Conservation (phyloP, 169 alveolate genomes). For the Plasmodium blacklocki region DNA sequence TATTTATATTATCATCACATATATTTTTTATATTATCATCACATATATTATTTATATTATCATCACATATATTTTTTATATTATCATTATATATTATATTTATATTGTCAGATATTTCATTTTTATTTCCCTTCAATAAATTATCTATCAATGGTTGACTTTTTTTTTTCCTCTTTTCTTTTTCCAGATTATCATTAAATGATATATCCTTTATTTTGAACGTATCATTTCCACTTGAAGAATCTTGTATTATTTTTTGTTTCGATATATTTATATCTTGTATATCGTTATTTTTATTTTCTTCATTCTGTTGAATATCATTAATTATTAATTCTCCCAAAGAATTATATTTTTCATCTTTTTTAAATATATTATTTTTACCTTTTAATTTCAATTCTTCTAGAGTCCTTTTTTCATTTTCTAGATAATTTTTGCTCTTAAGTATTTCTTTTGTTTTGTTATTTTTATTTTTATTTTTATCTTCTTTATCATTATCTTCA, state of each 20-base stretch:
- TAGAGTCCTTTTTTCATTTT: constrained; percentile 54
- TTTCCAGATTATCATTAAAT: constrained; percentile 19
- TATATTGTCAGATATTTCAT: neutral
- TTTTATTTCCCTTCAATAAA: neutral
- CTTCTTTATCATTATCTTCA: neutral
- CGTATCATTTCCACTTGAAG: neutral
- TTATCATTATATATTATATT: neutral
- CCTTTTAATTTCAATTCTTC: constrained; percentile 33
- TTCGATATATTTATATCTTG: neutral
- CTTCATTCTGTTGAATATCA: constrained; percentile 13
- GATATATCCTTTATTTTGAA: constrained; percentile 50
- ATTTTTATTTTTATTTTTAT: neutral
- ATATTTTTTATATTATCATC: neutral
- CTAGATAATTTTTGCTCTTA: constrained; percentile 39
- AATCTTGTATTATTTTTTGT: neutral
- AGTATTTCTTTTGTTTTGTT: constrained; percentile 8
- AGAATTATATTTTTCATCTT: too few relatives aligned
- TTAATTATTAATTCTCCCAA: constrained; percentile 13
- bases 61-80: too few relatives aligned
- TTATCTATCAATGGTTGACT: neutral
- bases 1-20: too few relatives aligned
- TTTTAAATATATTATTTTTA: neutral
- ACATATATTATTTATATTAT: neutral
- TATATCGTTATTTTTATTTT: constrained; percentile 2
- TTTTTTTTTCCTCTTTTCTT: neutral